A percentile compares a stretch with the other conserved stretches of the same genome.
phyloP scores from a whole-genome alignment of 371 early-diverging fungal genomes.

The Circinella umbellata region DNA sequence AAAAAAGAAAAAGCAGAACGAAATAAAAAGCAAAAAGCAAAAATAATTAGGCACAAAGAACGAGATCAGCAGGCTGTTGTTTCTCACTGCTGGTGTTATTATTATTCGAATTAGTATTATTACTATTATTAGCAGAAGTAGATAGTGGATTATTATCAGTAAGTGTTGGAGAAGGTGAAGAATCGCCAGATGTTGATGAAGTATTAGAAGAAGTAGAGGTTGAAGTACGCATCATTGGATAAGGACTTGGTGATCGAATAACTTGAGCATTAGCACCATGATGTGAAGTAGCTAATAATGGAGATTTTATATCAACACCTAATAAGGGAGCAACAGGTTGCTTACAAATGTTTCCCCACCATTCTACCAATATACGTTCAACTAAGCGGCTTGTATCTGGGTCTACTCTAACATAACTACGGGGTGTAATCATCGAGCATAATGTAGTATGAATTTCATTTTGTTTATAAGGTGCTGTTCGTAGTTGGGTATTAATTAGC shows the following conservation, averaged over 20 bases:
- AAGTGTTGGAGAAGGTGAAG: conserved; percentile 2
- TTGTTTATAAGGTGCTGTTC: conserved; percentile 55
- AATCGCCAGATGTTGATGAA: conserved; percentile 9
- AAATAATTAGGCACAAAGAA: conserved; percentile 5
- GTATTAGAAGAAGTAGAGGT: conserved; percentile 15
- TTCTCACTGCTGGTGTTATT: not conserved
- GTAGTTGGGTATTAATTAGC: conserved; percentile 68
- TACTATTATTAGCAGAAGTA: not conserved
- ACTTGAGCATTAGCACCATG: conserved; percentile 3
- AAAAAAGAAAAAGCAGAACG: not conserved
- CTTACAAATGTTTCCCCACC: conserved; percentile 46
- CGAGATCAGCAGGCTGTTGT: not conserved
- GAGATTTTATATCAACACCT: conserved; percentile 23
- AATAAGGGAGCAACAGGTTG: conserved; percentile 23
- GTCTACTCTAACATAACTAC: conserved; percentile 36
- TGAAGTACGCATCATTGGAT: conserved; percentile 19
- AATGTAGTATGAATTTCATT: conserved; percentile 52
- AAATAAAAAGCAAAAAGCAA: not conserved
- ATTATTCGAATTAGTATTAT: not conserved
- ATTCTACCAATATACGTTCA: conserved; percentile 57
- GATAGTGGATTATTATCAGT: not conserved
- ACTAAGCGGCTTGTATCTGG: conserved; percentile 43
- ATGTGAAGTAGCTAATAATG: conserved; percentile 6
- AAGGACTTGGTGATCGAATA: conserved; percentile 12
- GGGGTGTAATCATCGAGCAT: conserved; percentile 42